phyloP scores from a whole-genome alignment of 495 filamentous ascomycete species.

The Penicillium arizonense region DNA sequence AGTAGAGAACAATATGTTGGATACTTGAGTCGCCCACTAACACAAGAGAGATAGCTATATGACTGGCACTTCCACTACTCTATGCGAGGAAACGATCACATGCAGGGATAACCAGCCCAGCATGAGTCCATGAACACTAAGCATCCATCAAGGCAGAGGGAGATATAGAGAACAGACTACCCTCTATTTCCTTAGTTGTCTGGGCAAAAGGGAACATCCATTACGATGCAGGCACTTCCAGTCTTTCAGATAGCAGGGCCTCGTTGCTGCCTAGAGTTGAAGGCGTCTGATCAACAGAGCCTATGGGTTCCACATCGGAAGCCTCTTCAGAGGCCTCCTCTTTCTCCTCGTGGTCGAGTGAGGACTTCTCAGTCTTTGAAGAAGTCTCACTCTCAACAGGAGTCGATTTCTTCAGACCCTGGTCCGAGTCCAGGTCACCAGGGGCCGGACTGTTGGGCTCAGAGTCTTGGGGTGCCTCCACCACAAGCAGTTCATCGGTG shows the following conservation, averaged over 20 bases:
- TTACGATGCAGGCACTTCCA: slow-evolving; percentile 10
- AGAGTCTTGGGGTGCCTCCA: slow-evolving; percentile 52
- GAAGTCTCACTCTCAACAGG: slow-evolving; percentile 9
- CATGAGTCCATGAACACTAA: not conserved
- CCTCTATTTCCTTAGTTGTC: not conserved
- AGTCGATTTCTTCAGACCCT: not conserved
- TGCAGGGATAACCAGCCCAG: slow-evolving; percentile 1
- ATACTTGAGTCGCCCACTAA: not conserved
- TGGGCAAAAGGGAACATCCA: not conserved
- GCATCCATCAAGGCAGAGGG: no score
- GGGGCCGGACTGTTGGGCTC: slow-evolving; percentile 46
- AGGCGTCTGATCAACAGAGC: slow-evolving; percentile 10
- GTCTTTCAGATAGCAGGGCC: not conserved
- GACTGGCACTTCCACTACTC: not conserved
- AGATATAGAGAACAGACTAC: no score
- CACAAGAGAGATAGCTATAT: not conserved
- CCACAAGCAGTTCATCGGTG: slow-evolving; percentile 46
- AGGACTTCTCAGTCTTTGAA: slow-evolving; percentile 1
- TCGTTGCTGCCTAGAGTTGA: slow-evolving; percentile 5
- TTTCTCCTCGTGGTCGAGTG: not conserved
- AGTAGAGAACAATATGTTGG: not conserved
- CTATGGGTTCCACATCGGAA: slow-evolving; percentile 2
- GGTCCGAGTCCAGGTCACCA: slow-evolving; percentile 25
- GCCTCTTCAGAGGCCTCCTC: slow-evolving; percentile 7
- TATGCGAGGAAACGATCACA: slow-evolving; percentile 1